Evolutionary conservation across 1,139 yeast genomes (phyloP).

Genomic region (Zygosaccharomyces sapae): DNA sequence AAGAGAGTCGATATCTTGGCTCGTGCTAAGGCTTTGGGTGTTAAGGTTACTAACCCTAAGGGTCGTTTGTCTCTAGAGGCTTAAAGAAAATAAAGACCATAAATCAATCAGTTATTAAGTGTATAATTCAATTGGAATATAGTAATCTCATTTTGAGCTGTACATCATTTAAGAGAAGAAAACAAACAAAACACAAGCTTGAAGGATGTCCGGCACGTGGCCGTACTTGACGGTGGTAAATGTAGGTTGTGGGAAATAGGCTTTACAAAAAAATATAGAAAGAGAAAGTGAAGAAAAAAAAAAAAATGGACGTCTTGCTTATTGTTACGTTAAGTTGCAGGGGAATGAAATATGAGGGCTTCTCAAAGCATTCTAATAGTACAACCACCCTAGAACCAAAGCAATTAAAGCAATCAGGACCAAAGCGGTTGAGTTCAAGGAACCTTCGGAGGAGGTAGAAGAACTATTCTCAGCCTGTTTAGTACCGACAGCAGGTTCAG

Average conservation of each 20-base stretch:
- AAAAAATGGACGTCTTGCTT: background rate
- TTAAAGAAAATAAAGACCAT: slow-evolving; percentile 41
- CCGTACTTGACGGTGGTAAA: no score
- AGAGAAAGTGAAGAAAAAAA: slow-evolving; percentile 1
- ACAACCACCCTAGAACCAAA: slow-evolving; percentile 58
- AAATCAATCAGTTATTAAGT: slow-evolving; percentile 6
- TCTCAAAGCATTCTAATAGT: slow-evolving; percentile 38
- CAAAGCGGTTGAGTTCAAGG: slow-evolving; percentile 48
- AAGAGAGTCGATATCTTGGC: slow-evolving; percentile 96
- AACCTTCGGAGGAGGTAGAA: slow-evolving; percentile 28
- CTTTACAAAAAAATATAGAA: background rate
- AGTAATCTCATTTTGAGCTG: slow-evolving; percentile 7
- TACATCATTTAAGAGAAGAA: slow-evolving; percentile 1
- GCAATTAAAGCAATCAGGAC: slow-evolving; percentile 53
- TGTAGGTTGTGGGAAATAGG: no score
- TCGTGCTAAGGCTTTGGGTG: slow-evolving; percentile 97
- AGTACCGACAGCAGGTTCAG: slow-evolving; percentile 2
- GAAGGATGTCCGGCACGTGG: no score
- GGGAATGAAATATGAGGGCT: background rate
- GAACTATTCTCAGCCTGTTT: slow-evolving; percentile 4
- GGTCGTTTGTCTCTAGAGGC: slow-evolving; percentile 99
- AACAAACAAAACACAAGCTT: no score
- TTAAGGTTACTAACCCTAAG: slow-evolving; percentile 98
- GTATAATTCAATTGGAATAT: slow-evolving; percentile 15
- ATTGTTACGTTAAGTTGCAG: background rate